Percentiles rank a stretch among this genome's conserved stretches.
phyloP scores from a whole-genome alignment of 306 rosid species.

The Dalbergia cultrata region DNA sequence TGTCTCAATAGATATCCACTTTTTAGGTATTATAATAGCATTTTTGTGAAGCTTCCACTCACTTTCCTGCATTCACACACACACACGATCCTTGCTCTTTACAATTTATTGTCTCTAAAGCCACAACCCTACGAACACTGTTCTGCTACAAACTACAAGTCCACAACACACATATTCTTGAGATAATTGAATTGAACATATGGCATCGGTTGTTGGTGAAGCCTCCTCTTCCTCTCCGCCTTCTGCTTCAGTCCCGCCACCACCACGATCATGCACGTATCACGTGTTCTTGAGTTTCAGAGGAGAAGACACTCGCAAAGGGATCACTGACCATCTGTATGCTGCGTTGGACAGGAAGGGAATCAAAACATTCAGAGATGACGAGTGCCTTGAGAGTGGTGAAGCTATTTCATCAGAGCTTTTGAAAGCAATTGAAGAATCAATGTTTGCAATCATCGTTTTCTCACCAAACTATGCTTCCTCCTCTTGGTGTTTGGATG shows the following conservation, averaged over 20 bases:
- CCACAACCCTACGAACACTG: too few relatives aligned
- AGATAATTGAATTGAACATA: background rate
- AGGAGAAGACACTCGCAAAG: background rate
- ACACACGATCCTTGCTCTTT: too few relatives aligned
- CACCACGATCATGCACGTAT: background rate
- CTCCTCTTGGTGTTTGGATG: too few relatives aligned
- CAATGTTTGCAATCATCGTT: background rate
- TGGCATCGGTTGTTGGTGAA: background rate
- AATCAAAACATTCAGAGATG: background rate
- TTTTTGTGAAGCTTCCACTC: too few relatives aligned
- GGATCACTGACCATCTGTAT: background rate
- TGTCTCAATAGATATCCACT: too few relatives aligned
- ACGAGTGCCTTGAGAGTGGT: background rate
- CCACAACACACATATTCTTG: too few relatives aligned
- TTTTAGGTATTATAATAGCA: too few relatives aligned
- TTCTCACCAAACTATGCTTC: too few relatives aligned
- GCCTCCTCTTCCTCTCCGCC: background rate
- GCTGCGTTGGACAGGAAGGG: background rate
- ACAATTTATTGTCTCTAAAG: too few relatives aligned
- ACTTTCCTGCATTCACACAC: too few relatives aligned
- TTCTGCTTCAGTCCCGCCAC: background rate
- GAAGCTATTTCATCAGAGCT: background rate
- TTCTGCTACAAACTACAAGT: too few relatives aligned
- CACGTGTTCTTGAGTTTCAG: slow-evolving; percentile 9
- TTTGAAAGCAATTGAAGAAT: background rate